Evolutionary conservation across 306 rosid genomes (phyloP), one percentile per base, ranked within the genome.

Genomic region (Cicer yamashitae): DNA sequence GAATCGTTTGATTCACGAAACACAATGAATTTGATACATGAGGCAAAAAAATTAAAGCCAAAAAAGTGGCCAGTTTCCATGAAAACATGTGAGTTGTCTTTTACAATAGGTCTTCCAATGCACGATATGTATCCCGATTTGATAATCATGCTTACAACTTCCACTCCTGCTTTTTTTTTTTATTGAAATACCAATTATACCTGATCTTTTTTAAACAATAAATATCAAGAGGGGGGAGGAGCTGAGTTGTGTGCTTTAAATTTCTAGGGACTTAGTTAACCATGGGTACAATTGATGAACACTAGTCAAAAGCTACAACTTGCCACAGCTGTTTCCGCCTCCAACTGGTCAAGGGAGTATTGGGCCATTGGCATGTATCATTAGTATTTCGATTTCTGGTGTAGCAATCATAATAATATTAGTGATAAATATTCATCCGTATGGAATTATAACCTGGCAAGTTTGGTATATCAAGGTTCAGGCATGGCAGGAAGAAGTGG

Each of bases 401-500:
- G 60, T 45, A 13, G 53, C 61, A 45, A 37, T 66, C 12, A 64
- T 67, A 10, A 57, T 39, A 37, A 12, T 62, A 70, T 50, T 71
- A 62, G 51, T 71, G 30, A 85, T 56, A 10, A 3, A 53, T 75
- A 58, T 38, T 74, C 78, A 77, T 82, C 56, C 30, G 20, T 53
- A 70, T 72, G 54, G 46, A 76, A 30, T n/a, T 59, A 61, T 59
- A 53, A 81, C 45, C 43, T 39, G 57, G 68, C 39, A 45, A 58
- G 10, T 65, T 83, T 58, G 74, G 41, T 63, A 58, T 71, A 72
- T 79, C 52, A 62, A 87, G 97, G 83, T 88, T 80, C 99, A 94
- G 85, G 97, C 96, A 66, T 83, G 99, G 99, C 99, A 94, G 74
- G 96, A 90, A 78, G 99, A 94, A 85, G 94, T 92, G 75, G 99